Conservation (phyloP, 2,329 filamentous ascomycete genomes). For the Pseudocercospora vitis region DNA sequence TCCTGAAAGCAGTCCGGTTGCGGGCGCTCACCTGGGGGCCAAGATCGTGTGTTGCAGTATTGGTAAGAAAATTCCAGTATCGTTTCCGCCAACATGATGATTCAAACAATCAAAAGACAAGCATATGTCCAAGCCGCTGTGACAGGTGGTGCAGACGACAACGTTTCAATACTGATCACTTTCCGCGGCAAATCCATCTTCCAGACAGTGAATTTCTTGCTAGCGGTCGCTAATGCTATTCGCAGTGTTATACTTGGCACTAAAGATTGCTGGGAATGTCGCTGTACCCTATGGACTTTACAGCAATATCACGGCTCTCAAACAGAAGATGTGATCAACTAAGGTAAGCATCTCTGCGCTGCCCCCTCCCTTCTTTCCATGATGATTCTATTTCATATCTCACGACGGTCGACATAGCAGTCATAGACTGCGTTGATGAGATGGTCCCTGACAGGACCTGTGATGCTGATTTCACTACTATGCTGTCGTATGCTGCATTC, state of each 20-base stretch:
- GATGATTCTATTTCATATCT: conserved; percentile 40
- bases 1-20: no score
- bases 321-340: no score
- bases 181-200: not conserved
- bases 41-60: not conserved
- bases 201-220: not conserved
- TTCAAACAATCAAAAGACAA: conserved; percentile 41
- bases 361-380: conserved; percentile 17
- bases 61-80: not conserved
- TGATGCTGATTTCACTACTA: conserved; percentile 26
- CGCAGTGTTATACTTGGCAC: not conserved
- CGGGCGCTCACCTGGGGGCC: no score
- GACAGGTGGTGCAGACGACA: conserved; percentile 40
- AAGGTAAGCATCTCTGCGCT: conserved; percentile 10
- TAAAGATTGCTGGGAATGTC: no score
- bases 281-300: no score
- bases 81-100: conserved; percentile 30
- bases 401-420: conserved; percentile 46
- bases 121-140: conserved; percentile 45
- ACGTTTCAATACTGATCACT: conserved; percentile 31
- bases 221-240: not conserved
- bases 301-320: no score
- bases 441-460: conserved; percentile 41
- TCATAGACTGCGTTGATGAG: conserved; percentile 42
- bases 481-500: not conserved